Evolutionary conservation across 2,329 filamentous ascomycete genomes (phyloP), one percentile per base, ranked within the genome.

Genomic region (Xylaria polymorpha): DNA sequence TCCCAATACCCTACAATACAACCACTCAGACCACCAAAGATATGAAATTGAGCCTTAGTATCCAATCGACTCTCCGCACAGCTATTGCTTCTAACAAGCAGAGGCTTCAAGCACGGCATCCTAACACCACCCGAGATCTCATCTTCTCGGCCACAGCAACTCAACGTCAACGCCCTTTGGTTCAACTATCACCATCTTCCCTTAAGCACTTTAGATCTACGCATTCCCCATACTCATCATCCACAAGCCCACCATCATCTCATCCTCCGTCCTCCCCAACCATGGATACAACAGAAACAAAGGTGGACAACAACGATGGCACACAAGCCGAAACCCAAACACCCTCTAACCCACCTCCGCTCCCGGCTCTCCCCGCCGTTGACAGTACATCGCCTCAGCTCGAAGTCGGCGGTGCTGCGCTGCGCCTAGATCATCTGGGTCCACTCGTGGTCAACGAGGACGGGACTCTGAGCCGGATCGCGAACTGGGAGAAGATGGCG

Each of bases 361-460:
- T 65, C 32, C 68, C 59, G 1, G 66, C 67, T 12, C 63, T 63
- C 41, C 63, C 66, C 4, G 48, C 67, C n/a, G 61, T n/a, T 3
- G 60, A 66, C 51, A 72, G 67, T 41, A 65, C 69, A n/a, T 20
- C 67, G 14, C 64, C 81, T 3, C 68, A 77, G 57, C 78, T 82
- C 29, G 78, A 79, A 72, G 81, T 81, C 59, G 77, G 78, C 63
- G 78, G 78, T 60, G 84, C 92, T 51, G 87, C 85, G 59, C 85
- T 94, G 37, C 62, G 63, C 3, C 48, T 72, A 9, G 90, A 93
- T 76, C 85, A 88, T 69, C 82, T 94, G 29, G 92, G 92, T 0
- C 92, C 92, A 1, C 83, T 94, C 74, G 91, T 94, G 1, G 89
- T 94, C 64, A 92, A 93, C 78, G 82, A 84, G 69, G 90, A 94